Base-by-base conservation (phyloP, 805 yeast species). In the Saccharomyces paradoxus region DNA sequence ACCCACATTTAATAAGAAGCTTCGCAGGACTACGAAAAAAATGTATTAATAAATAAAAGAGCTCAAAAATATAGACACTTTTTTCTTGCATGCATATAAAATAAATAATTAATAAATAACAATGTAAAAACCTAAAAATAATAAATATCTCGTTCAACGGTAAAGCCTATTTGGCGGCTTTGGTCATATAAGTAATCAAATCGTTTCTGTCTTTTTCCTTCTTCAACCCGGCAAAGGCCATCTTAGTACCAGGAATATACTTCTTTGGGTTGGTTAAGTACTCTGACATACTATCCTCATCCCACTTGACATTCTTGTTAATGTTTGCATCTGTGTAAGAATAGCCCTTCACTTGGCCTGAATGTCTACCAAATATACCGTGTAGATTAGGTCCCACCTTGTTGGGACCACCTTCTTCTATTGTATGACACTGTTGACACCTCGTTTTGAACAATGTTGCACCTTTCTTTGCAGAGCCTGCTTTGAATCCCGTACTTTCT, bases 161-260 rank as follows among this genome's bases (percentile, higher is more conserved):
- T 30, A 41, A 4, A 7, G 49, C 57, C 70, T 78, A 80, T 75
- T 80, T 79, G 61, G 76, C 62, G 56, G 84, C 84, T 56, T 69
- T 66, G 46, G 68, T 70, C 73, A 92, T 81, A 87, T 89, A 92
- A 68, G 98, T 83, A 71, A 92, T 78, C 75, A 94, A 80, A 76
- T 94, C 98, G 80, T 89, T 88, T 86, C 98, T 89, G 82, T 94
- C 99, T 86, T 90, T 92, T 63, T 90, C 86, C 84, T 94, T 94
- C 91, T 94, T 94, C 78, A 94, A 84, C 81, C 99, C 99, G 80
- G 97, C 99, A 70, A 92, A 94, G 63, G 99, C 98, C 99, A 94
- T 94, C 87, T 94, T 94, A 81, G 98, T 94, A 77, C 99, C 99
- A 74, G 99, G 99, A 67, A 94, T 90, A 82, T 90, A 94, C 81